Evolutionary conservation across 768 basidiomycete species (phyloP).

Genomic region (Boletus subparvulus): DNA sequence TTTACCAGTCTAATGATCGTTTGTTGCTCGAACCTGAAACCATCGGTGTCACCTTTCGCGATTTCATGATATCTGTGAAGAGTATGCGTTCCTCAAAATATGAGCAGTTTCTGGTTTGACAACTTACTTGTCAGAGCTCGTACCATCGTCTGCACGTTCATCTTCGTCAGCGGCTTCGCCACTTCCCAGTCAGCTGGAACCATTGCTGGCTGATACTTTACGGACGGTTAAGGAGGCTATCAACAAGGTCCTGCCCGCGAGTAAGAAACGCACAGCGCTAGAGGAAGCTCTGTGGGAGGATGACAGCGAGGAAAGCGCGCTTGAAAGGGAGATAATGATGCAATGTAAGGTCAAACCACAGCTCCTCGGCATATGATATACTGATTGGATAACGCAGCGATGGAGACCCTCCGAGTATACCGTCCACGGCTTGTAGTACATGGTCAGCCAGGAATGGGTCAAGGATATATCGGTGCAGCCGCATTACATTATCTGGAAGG

Average conservation of each 20-base stretch:
- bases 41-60: slow-evolving; percentile 79
- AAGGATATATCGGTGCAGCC: slow-evolving; percentile 85
- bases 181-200: slow-evolving; percentile 79
- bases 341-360: slow-evolving; percentile 56
- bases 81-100: slow-evolving; percentile 51
- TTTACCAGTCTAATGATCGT: slow-evolving; percentile 89
- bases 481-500: slow-evolving; percentile 93
- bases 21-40: slow-evolving; percentile 81
- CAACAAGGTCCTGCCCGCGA: slow-evolving; percentile 71
- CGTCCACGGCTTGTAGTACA: slow-evolving; percentile 84
- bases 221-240: slow-evolving; percentile 72
- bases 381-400: slow-evolving; percentile 49
- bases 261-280: slow-evolving; percentile 78
- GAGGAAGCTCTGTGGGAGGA: slow-evolving; percentile 97
- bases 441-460: slow-evolving; percentile 87
- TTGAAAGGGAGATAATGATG: slow-evolving; percentile 85
- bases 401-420: slow-evolving; percentile 89
- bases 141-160: slow-evolving; percentile 93
- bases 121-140: slow-evolving; percentile 60
- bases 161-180: slow-evolving; percentile 83
- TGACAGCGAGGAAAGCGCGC: slow-evolving; percentile 71
- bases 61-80: slow-evolving; percentile 97
- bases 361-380: neutral
- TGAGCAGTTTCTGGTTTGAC: slow-evolving; percentile 2
- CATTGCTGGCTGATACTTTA: slow-evolving; percentile 68